phyloP scores from a whole-genome alignment of 2,329 filamentous ascomycete species.

The Ophiobolus disseminans region DNA sequence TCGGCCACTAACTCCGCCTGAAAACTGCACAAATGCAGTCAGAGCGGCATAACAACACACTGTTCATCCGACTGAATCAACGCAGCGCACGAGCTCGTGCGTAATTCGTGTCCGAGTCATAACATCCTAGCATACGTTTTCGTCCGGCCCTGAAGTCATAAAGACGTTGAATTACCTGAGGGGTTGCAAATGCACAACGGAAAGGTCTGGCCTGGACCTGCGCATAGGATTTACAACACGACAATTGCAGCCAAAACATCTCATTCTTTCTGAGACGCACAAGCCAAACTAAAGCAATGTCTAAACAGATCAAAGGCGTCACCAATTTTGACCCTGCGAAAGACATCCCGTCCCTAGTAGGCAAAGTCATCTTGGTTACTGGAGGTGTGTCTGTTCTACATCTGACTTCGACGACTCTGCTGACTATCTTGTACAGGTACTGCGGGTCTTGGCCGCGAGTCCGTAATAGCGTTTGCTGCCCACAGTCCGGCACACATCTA shows the following conservation, averaged over 20 bases:
- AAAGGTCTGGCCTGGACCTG: too few species aligned
- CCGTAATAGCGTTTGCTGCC: constrained; percentile 48
- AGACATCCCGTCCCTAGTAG: constrained; percentile 26
- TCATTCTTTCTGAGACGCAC: too few species aligned
- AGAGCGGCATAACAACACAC: too few species aligned
- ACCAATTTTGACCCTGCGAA: constrained; percentile 21
- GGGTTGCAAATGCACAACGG: too few species aligned
- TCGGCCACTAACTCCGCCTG: too few species aligned
- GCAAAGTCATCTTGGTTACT: constrained; percentile 33
- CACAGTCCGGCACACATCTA: constrained; percentile 53
- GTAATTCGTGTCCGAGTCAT: too few species aligned
- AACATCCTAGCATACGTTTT: too few species aligned
- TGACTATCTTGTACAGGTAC: constrained; percentile 39
- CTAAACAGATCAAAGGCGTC: not conserved
- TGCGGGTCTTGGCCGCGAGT: constrained; percentile 53
- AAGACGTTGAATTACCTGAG: too few species aligned
- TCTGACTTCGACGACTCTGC: not conserved
- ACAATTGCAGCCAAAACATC: too few species aligned
- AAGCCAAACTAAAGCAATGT: not conserved
- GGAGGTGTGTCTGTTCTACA: constrained; percentile 18
- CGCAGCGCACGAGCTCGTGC: too few species aligned
- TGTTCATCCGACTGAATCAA: too few species aligned
- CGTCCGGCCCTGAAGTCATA: not conserved
- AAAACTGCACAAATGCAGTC: too few species aligned
- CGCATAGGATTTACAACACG: not conserved